A percentile compares a stretch with the other conserved stretches of the same genome.
Conservation (phyloP, 2,329 filamentous ascomycete genomes). For the Colletotrichum australisinense region DNA sequence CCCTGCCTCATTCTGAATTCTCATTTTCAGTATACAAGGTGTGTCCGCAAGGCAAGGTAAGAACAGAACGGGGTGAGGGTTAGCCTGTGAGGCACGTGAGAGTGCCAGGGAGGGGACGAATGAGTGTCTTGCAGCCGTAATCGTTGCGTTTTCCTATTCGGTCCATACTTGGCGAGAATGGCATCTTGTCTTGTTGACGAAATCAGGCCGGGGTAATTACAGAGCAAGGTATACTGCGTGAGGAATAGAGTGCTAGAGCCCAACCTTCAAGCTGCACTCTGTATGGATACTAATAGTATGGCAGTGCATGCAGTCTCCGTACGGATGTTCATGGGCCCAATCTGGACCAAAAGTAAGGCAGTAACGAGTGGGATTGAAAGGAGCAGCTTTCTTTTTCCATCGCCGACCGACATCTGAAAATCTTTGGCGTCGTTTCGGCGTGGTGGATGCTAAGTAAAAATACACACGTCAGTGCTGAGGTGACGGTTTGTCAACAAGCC, state of each 20-base stretch:
- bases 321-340: neutral
- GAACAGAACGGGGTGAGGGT: neutral
- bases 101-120: neutral
- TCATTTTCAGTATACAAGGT: neutral
- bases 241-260: neutral
- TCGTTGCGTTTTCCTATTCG: neutral
- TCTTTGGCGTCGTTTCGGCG: slow-evolving; percentile 5
- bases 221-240: neutral
- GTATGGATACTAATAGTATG: no score
- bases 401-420: neutral
- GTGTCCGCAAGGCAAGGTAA: neutral
- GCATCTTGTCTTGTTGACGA: neutral
- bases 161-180: neutral
- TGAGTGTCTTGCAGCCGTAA: neutral
- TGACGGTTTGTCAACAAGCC: neutral
- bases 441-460: slow-evolving; percentile 16
- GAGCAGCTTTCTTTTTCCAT: neutral
- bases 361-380: neutral
- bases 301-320: no score
- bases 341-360: neutral
- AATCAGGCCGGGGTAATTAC: neutral
- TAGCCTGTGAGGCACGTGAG: no score
- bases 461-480: neutral
- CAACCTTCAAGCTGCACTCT: no score
- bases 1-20: no score